A percentile compares a stretch with the other conserved stretches of the same genome.
Conservation (phyloP, 805 yeast genomes). For the Yamadazyma kitorensis region DNA sequence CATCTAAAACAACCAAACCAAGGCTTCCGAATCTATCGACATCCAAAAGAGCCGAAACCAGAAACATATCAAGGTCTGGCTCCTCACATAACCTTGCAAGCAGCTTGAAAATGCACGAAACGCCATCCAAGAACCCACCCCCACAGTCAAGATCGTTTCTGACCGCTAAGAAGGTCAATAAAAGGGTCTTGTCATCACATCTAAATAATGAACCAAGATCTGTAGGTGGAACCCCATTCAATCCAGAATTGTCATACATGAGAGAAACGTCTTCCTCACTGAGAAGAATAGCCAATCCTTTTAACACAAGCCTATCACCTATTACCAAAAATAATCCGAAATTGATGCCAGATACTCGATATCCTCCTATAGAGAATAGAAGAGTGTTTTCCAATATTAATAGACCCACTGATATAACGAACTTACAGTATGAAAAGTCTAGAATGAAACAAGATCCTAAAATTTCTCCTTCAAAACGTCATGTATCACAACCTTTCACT, state of each 20-base stretch:
- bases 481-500: conserved; percentile 8
- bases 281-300: conserved; percentile 22
- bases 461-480: conserved; percentile 5
- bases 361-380: conserved; percentile 1
- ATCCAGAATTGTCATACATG: conserved; percentile 34
- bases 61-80: conserved; percentile 8
- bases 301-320: conserved; percentile 6
- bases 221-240: conserved; percentile 8
- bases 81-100: conserved; percentile 7
- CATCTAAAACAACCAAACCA: conserved; percentile 7
- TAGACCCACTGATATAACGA: conserved; percentile 21
- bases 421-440: conserved; percentile 11
- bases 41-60: conserved; percentile 14
- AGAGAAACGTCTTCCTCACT: conserved; percentile 36
- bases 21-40: conserved; percentile 12
- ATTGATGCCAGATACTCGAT: background rate
- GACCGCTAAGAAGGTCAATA: conserved; percentile 4
- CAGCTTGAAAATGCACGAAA: conserved; percentile 8
- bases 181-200: conserved; percentile 1
- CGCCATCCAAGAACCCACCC: conserved; percentile 8
- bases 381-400: conserved; percentile 3
- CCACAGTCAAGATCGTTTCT: conserved; percentile 3
- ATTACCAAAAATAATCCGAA: background rate
- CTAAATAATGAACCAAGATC: conserved; percentile 6
- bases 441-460: background rate